These are phyloP conservation scores for Tulasnella sp. DNA, from an alignment of 768 basidiomycete species.

Conservation along the genomic window DNA sequence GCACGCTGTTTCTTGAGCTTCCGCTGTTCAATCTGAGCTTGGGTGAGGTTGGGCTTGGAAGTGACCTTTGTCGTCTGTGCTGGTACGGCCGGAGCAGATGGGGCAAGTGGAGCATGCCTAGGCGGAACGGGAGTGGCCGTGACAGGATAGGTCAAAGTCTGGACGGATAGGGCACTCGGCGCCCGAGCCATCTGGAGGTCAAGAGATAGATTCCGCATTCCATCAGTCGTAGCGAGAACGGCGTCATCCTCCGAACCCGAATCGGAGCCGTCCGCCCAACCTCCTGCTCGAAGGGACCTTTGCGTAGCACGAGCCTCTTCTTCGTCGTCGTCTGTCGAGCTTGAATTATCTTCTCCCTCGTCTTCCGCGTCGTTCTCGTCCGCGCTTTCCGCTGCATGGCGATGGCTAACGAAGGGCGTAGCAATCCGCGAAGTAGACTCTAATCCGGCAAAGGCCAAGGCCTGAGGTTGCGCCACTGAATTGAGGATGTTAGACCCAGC, in stretches of 20 bases:
- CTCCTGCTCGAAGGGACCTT: not conserved
- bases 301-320: not conserved
- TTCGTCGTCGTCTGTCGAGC: not conserved
- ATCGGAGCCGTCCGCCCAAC: not conserved
- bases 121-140: not conserved
- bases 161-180: not conserved
- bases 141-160: not conserved
- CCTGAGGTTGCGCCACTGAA: not conserved
- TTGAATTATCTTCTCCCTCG: not conserved
- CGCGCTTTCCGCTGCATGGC: not conserved
- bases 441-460: not conserved
- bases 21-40: not conserved
- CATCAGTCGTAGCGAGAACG: not conserved
- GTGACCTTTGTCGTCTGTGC: not conserved
- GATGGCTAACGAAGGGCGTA: not conserved
- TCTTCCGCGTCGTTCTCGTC: not conserved
- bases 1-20: not conserved
- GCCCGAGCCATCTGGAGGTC: not conserved
- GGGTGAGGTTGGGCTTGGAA: not conserved
- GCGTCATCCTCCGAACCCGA: not conserved
- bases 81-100: not conserved
- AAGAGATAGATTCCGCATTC: not conserved
- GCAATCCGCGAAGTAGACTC: not conserved
- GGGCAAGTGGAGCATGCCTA: not conserved
- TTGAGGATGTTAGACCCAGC: not conserved